Conservation (phyloP, 2,329 filamentous ascomycete species). For the Cladophialophora bantiana region DNA sequence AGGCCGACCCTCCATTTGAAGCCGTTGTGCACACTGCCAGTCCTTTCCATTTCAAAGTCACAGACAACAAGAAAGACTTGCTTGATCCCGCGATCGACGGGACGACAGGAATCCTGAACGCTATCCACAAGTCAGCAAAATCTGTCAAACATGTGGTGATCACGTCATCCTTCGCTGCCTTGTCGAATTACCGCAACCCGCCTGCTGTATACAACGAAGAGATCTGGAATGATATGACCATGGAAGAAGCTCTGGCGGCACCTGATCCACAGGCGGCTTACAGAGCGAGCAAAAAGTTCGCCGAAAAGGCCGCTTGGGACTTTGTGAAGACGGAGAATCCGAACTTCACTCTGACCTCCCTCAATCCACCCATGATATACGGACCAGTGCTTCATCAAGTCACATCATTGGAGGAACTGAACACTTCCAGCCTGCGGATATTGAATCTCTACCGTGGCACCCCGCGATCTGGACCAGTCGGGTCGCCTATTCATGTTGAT, state of each 20-base stretch:
- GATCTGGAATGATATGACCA: constrained; percentile 66
- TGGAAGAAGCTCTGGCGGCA: constrained; percentile 53
- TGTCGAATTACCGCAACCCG: constrained; percentile 55
- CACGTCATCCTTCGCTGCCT: constrained; percentile 72
- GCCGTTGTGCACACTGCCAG: constrained; percentile 76
- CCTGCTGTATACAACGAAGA: constrained; percentile 59
- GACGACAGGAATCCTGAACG: constrained; percentile 67
- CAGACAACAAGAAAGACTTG: constrained; percentile 67
- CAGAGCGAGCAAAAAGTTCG: constrained; percentile 43
- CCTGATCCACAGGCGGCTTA: constrained; percentile 55
- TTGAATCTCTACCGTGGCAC: constrained; percentile 44
- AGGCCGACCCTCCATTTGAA: constrained; percentile 64
- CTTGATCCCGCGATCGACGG: constrained; percentile 68
- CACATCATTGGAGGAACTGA: constrained; percentile 42
- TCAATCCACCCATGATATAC: constrained; percentile 56
- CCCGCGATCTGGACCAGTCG: constrained; percentile 39
- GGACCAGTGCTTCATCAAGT: constrained; percentile 46
- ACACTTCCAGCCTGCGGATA: constrained; percentile 48
- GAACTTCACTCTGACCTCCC: constrained; percentile 49
- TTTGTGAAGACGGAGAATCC: constrained; percentile 42
- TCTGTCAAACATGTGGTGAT: constrained; percentile 77
- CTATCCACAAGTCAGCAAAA: constrained; percentile 65
- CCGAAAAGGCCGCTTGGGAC: constrained; percentile 41
- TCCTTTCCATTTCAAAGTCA: constrained; percentile 76
- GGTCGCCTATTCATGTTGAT: constrained; percentile 32